Evolutionary conservation across 202 grass and related monocot genomes (phyloP).

Genomic region (Dendrocalamus latiflorus): DNA sequence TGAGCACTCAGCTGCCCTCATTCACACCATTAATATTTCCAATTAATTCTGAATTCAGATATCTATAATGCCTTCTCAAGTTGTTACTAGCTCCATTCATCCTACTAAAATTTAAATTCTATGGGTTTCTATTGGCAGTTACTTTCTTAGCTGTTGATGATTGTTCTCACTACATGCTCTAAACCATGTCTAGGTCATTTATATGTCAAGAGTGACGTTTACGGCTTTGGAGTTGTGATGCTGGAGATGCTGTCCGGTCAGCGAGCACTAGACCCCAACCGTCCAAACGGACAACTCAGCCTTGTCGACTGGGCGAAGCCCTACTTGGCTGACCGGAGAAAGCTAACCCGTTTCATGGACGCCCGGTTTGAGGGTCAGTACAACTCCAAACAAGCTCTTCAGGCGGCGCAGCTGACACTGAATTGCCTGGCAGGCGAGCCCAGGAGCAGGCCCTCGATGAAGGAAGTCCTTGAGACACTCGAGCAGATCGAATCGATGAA

Average conservation of each 20-base stretch:
- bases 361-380: conserved; percentile 68
- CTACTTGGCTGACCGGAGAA: conserved; percentile 55
- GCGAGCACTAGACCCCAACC: conserved; percentile 68
- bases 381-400: conserved; percentile 59
- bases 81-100: not conserved
- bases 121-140: not conserved
- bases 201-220: conserved; percentile 90
- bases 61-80: not conserved
- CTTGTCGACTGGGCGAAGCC: conserved; percentile 82
- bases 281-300: conserved; percentile 50
- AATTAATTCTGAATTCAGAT: not conserved
- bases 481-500: conserved; percentile 54
- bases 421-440: conserved; percentile 67
- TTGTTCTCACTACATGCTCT: conserved; percentile 15
- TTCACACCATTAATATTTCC: not conserved
- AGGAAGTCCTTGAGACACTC: conserved; percentile 71
- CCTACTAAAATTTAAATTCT: not conserved
- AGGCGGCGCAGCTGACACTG: conserved; percentile 61
- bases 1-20: not conserved
- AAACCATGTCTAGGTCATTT: conserved; percentile 63
- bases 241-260: conserved; percentile 81
- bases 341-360: conserved; percentile 64
- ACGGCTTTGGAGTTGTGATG: conserved; percentile 88
- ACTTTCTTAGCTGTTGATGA: not conserved
- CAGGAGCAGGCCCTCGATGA: conserved; percentile 75